Percentiles rank a stretch among this genome's conserved stretches.
These are phyloP conservation scores for Herpetomonas tarakana DNA, from an alignment of 208 protist genomes.

Conservation along the genomic window DNA sequence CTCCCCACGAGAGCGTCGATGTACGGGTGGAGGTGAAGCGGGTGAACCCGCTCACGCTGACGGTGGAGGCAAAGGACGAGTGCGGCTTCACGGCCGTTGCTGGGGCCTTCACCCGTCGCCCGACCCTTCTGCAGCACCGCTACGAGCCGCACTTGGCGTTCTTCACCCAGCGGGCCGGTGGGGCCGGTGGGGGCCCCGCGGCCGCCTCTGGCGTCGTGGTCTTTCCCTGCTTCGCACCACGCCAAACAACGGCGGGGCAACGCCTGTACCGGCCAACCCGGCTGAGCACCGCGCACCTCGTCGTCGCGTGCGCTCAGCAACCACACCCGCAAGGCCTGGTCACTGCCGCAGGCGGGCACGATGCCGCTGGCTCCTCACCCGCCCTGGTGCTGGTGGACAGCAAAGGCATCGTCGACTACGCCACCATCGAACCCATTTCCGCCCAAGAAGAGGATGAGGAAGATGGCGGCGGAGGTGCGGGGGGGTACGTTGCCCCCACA, in stretches of 20 bases:
- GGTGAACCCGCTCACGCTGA: conserved; percentile 46
- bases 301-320: conserved; percentile 53
- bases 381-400: conserved; percentile 47
- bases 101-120: conserved; percentile 40
- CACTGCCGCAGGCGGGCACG: background rate
- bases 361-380: conserved; percentile 12
- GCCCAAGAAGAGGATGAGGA: conserved; percentile 2
- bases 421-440: conserved; percentile 22
- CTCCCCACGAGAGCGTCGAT: background rate
- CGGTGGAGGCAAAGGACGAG: conserved; percentile 37
- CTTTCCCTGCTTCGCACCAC: conserved; percentile 23
- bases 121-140: conserved; percentile 50
- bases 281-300: conserved; percentile 40
- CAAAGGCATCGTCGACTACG: conserved; percentile 62
- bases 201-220: conserved; percentile 20
- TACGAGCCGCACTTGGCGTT: conserved; percentile 57
- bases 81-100: conserved; percentile 26
- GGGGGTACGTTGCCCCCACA: background rate
- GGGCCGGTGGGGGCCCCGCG: background rate
- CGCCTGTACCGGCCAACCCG: conserved; percentile 7
- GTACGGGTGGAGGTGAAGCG: conserved; percentile 44
- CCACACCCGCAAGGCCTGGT: conserved; percentile 9
- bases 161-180: conserved; percentile 25
- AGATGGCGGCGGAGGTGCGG: background rate
- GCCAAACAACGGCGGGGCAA: background rate